phyloP scores from a whole-genome alignment of 2,329 filamentous ascomycete genomes.

The Cladophialophora psammophila region DNA sequence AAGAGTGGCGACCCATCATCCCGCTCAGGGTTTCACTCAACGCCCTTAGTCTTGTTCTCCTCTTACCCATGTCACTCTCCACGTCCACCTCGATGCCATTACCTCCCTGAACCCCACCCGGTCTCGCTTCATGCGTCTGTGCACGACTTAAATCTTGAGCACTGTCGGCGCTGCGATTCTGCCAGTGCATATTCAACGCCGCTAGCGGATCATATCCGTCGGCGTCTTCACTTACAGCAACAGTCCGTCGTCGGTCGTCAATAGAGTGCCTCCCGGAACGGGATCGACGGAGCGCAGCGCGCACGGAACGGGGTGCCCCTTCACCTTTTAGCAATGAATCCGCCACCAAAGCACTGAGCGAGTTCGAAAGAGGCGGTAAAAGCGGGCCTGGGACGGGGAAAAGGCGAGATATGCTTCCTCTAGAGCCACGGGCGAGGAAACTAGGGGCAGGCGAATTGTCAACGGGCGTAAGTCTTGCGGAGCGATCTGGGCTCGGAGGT shows the following conservation, averaged over 20 bases:
- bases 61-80: background rate
- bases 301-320: slow-evolving; percentile 42
- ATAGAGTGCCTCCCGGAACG: slow-evolving; percentile 30
- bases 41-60: slow-evolving; percentile 27
- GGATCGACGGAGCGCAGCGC: slow-evolving; percentile 30
- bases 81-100: slow-evolving; percentile 8
- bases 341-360: slow-evolving; percentile 69
- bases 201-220: slow-evolving; percentile 17
- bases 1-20: slow-evolving; percentile 25
- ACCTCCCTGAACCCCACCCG: slow-evolving; percentile 3
- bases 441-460: slow-evolving; percentile 40
- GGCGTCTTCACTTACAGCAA: slow-evolving; percentile 22
- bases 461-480: slow-evolving; percentile 17
- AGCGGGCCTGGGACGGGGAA: slow-evolving; percentile 64
- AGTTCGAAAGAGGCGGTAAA: slow-evolving; percentile 66
- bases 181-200: slow-evolving; percentile 17
- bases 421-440: slow-evolving; percentile 47
- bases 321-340: slow-evolving; percentile 68
- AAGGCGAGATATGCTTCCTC: slow-evolving; percentile 56
- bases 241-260: slow-evolving; percentile 26
- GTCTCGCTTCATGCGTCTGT: slow-evolving; percentile 23
- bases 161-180: slow-evolving; percentile 21
- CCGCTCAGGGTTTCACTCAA: slow-evolving; percentile 34
- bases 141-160: slow-evolving; percentile 22
- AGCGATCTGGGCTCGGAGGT: slow-evolving; percentile 34